Conservation (phyloP, 2,329 filamentous ascomycete genomes). For the Fusarium tanahbumbuense region DNA sequence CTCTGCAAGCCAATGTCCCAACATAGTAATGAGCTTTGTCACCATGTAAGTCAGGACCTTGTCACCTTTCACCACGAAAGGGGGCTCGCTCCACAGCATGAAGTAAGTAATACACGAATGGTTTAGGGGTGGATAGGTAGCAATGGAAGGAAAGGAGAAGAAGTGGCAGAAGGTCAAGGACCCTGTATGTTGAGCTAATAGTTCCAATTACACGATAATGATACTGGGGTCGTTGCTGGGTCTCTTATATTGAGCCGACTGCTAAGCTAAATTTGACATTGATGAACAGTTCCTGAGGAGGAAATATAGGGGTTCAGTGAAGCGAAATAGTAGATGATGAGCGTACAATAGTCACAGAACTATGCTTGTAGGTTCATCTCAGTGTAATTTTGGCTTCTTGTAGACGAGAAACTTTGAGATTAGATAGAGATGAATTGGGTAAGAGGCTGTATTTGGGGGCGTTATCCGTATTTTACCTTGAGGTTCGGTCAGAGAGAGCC, state of each 20-base stretch:
- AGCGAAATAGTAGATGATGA: neutral
- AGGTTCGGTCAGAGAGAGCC: slow-evolving; percentile 17
- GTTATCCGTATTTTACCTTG: slow-evolving; percentile 15
- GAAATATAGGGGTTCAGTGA: slow-evolving; percentile 12
- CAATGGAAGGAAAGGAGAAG: slow-evolving; percentile 14
- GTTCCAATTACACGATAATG: slow-evolving; percentile 27
- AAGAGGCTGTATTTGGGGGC: slow-evolving; percentile 31
- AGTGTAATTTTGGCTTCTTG: slow-evolving; percentile 22
- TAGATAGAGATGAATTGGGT: slow-evolving; percentile 26
- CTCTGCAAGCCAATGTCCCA: neutral
- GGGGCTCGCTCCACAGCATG: slow-evolving; percentile 11
- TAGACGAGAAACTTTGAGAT: slow-evolving; percentile 32
- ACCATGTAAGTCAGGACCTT: slow-evolving; percentile 14
- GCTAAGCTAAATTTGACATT: slow-evolving; percentile 35
- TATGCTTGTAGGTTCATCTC: slow-evolving; percentile 3
- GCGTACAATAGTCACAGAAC: slow-evolving; percentile 4
- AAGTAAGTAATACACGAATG: slow-evolving; percentile 1
- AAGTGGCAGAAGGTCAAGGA: slow-evolving; percentile 25
- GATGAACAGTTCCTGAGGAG: neutral
- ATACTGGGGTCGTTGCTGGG: slow-evolving; percentile 31
- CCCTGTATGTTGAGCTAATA: slow-evolving; percentile 23
- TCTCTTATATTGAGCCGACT: slow-evolving; percentile 28
- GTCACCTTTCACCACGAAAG: neutral
- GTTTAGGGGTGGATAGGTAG: slow-evolving; percentile 1
- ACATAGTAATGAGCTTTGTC: neutral